Evolutionary conservation across 345 rosid genomes (phyloP).

Genomic region (Corchorus olitorius): DNA sequence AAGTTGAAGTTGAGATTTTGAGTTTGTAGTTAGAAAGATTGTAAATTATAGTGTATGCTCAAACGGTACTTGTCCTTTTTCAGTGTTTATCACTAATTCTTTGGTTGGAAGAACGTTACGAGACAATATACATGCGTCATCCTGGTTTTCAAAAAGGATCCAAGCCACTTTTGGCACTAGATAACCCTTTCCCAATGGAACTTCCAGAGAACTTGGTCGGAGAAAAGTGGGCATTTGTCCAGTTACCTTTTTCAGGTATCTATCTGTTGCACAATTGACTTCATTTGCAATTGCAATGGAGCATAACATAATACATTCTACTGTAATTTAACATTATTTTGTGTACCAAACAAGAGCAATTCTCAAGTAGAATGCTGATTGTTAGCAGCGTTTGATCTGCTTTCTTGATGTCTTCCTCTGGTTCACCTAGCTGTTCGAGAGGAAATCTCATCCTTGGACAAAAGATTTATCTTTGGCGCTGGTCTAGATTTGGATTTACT

Average conservation of each 20-base stretch:
- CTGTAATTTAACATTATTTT: too few species aligned
- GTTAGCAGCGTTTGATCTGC: neutral
- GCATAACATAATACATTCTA: too few species aligned
- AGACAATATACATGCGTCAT: constrained; percentile 76
- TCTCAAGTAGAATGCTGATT: neutral
- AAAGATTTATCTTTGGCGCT: constrained; percentile 70
- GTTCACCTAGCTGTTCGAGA: constrained; percentile 54
- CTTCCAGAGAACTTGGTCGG: constrained; percentile 89
- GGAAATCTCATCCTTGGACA: constrained; percentile 63
- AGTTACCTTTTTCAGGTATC: constrained; percentile 77
- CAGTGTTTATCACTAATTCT: constrained; percentile 85
- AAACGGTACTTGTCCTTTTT: constrained; percentile 9
- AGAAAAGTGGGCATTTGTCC: constrained; percentile 97
- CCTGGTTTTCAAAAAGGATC: constrained; percentile 96
- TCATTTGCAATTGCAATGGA: neutral
- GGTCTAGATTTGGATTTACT: constrained; percentile 88
- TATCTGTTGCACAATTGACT: neutral
- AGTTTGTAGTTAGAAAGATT: neutral
- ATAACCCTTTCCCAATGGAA: constrained; percentile 92
- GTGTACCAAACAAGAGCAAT: neutral
- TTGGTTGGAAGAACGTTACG: constrained; percentile 93
- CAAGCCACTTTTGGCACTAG: constrained; percentile 74
- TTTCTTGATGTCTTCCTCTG: neutral
- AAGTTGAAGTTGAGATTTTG: neutral
- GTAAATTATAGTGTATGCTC: neutral